These are phyloP conservation scores for Solanum arcanum DNA, from an alignment of 257 asterid species.

Conservation along the genomic window DNA sequence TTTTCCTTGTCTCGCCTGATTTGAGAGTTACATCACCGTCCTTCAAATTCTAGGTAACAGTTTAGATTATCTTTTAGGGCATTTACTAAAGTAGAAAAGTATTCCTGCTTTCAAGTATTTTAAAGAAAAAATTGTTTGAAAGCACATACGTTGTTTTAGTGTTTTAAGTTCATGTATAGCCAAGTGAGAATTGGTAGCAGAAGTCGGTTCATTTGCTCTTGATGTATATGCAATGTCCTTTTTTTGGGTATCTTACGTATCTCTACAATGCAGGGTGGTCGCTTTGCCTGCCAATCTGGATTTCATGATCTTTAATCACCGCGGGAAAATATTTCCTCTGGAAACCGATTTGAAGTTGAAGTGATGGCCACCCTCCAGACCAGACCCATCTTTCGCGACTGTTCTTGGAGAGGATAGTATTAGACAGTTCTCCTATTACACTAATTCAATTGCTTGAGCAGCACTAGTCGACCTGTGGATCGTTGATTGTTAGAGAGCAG, in stretches of 20 bases:
- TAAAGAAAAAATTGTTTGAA: neutral
- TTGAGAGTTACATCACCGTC: neutral
- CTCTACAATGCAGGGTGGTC: slow-evolving; percentile 51
- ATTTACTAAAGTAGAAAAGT: neutral
- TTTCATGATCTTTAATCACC: slow-evolving; percentile 92
- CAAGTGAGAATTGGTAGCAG: neutral
- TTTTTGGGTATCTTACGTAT: neutral
- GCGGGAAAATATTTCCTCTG: slow-evolving; percentile 69
- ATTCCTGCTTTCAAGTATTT: neutral
- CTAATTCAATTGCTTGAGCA: neutral
- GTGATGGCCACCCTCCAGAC: slow-evolving; percentile 8
- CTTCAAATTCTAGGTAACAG: neutral
- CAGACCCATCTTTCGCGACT: neutral
- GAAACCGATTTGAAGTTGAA: slow-evolving; percentile 48
- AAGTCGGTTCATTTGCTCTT: neutral
- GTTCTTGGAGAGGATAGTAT: neutral
- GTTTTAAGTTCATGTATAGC: neutral
- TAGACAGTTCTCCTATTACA: neutral
- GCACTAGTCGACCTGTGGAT: neutral
- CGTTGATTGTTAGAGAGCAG: neutral
- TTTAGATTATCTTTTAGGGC: neutral
- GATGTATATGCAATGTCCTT: neutral
- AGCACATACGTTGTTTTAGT: neutral
- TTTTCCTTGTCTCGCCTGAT: neutral
- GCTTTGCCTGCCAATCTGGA: slow-evolving; percentile 74